phyloP scores from a whole-genome alignment of 345 rosid genomes.

The Populus euphratica region DNA sequence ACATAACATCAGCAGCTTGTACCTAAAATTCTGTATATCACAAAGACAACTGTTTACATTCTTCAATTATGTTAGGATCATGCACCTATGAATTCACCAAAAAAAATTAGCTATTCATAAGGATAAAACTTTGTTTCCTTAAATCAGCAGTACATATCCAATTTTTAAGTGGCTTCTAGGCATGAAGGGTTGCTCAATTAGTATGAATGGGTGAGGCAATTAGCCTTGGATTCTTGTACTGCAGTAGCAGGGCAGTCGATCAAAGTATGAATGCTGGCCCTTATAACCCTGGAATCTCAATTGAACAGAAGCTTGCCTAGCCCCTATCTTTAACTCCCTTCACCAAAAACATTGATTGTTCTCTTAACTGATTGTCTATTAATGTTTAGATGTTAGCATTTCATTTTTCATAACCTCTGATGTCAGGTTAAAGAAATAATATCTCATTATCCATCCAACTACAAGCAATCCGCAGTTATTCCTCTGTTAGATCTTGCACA shows the following conservation, averaged over 20 bases:
- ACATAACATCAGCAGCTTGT: neutral
- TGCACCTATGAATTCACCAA: neutral
- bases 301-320: neutral
- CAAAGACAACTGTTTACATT: neutral
- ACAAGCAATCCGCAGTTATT: constrained; percentile 98
- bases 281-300: neutral
- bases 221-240: neutral
- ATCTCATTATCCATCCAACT: constrained; percentile 94
- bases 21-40: neutral
- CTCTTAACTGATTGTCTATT: no score
- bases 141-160: neutral
- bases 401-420: neutral
- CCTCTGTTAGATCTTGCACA: constrained; percentile 98
- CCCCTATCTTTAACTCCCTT: neutral
- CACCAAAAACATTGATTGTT: neutral
- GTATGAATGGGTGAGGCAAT: neutral
- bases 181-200: neutral
- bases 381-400: neutral
- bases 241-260: neutral
- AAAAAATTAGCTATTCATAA: neutral
- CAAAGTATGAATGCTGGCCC: neutral
- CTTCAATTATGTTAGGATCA: neutral
- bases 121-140: neutral
- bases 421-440: constrained; percentile 80
- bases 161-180: neutral